These are phyloP conservation scores for Aspergillus chevalieri DNA, from an alignment of 2,329 filamentous ascomycete genomes.

Conservation along the genomic window DNA sequence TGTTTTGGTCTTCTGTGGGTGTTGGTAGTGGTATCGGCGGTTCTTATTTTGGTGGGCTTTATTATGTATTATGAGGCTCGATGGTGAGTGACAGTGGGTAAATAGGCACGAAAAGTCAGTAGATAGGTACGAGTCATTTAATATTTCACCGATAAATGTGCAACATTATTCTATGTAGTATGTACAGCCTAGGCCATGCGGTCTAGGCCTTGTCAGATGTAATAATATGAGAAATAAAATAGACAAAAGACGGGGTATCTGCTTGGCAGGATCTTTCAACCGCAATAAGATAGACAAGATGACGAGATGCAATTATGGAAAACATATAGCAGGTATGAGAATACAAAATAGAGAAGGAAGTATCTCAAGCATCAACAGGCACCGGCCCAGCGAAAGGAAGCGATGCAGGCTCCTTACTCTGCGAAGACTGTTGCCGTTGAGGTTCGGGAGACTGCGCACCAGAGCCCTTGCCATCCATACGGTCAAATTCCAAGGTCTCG, in stretches of 20 bases:
- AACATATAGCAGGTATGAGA: neutral
- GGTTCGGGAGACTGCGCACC: conserved; percentile 23
- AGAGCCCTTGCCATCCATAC: conserved; percentile 31
- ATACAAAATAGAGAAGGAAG: neutral
- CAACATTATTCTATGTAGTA: neutral
- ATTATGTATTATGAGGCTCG: no score
- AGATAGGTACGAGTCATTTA: no score
- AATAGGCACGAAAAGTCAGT: no score
- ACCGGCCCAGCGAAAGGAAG: conserved; percentile 23
- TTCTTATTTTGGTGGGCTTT: no score
- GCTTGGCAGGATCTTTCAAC: conserved; percentile 17
- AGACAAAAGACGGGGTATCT: conserved; percentile 26
- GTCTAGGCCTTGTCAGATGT: neutral
- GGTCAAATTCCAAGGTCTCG: conserved; percentile 40
- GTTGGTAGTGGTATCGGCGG: no score
- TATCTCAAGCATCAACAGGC: conserved; percentile 26
- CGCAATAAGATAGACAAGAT: neutral
- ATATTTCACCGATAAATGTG: no score
- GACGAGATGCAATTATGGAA: neutral
- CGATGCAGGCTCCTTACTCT: conserved; percentile 17
- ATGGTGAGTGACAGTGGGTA: no score
- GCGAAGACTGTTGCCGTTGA: conserved; percentile 17
- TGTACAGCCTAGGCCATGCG: neutral
- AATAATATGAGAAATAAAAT: conserved; percentile 1
- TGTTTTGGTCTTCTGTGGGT: no score